Evolutionary conservation across 2,329 filamentous ascomycete genomes (phyloP), one percentile per base, ranked within the genome.

Genomic region (Penicillium decumbens): DNA sequence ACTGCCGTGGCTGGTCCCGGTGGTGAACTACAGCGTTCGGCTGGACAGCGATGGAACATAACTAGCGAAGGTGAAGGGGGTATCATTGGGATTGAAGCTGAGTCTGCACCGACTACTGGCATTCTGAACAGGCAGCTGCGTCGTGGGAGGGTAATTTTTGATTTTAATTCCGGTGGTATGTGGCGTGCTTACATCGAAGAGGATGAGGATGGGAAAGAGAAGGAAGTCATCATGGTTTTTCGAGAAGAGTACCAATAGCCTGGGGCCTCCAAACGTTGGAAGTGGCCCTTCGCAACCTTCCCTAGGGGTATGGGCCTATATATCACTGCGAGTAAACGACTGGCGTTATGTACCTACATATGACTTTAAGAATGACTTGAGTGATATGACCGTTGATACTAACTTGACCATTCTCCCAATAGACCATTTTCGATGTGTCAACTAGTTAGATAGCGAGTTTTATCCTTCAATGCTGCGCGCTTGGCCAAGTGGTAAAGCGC

Each of bases 101-200:
- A 58, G 13, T 27, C 91, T 40, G 86, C 90, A 62, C 68, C 80
- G 20, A 75, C 75, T 1, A 72, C 25, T 4, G 64, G 78, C 1
- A 12, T 10, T 12, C 70, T 71, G 1, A 66, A 69, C 1, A 62
- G 72, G 12, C 45, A 49, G 33, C 47, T 65, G 33, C 51, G 59
- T 30, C 61, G 57, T 25, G 73, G 75, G 0, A 75, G 79, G 44
- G 77, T 95, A 5, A 72, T 91, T 13, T 86, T 84, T 66, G 87
- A 91, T 60, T 90, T 85, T 66, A 95, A 95, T 65, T 93, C 87
- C 59, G 87, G 84, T 4, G 90, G 90, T 0, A 91, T 95, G 87
- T 93, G 90, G 64, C 79, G 89, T 18, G 89, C 88, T 0, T 92
- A 86, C 72, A 72, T 77, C 43, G 76, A 80, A 48, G 68, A 72